Base-by-base conservation (phyloP, 2,329 filamentous ascomycete species). In the Periconia sp. region DNA sequence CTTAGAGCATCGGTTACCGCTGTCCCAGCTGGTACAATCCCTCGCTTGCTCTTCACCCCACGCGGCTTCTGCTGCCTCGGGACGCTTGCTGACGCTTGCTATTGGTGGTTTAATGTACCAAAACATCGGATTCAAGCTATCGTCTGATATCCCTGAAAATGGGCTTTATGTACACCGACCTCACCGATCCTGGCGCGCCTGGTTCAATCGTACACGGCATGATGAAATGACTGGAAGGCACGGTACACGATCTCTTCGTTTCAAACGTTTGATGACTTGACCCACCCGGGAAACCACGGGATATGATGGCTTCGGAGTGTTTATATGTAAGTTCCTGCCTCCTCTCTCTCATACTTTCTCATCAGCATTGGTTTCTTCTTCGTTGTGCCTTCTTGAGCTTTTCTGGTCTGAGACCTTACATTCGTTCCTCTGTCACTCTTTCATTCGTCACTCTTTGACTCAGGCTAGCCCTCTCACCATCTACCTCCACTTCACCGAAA, bases 371-470 rank as follows among this genome's bases (percentile, higher is more conserved):
- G 39, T 30, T 48, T 49, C 50, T 61, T 52, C 58, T 49, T 45
- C 31, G 48, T 52, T 50, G 31, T 25, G 34, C 51, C 56, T 59
- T 59, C 53, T 58, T 54, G 48, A 59, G 45, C 45, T 51, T 42
- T 33, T 45, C 45, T 42, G 65, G 66, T 69, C 66, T 66, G 66
- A 64, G 66, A 69, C 66, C 63, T 59, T 54, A 62, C 67, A 62
- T 65, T 70, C 65, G 54, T 68, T 69, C 53, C 55, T 57, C 54
- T 54, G 23, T 57, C 54, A 56, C 55, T 59, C 63, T 54, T 63
- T 67, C 57, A 56, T 59, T 54, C 46, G 32, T 52, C 46, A 42
- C 34, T 56, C 56, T 40, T 56, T 65, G 53, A 35, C 24, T 24
- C 40, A 46, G 64, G 61, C 64, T 61, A 68, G 59, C 40, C 59